Evolutionary conservation across 768 basidiomycete species (phyloP).

Genomic region (Gymnopilus junonius): DNA sequence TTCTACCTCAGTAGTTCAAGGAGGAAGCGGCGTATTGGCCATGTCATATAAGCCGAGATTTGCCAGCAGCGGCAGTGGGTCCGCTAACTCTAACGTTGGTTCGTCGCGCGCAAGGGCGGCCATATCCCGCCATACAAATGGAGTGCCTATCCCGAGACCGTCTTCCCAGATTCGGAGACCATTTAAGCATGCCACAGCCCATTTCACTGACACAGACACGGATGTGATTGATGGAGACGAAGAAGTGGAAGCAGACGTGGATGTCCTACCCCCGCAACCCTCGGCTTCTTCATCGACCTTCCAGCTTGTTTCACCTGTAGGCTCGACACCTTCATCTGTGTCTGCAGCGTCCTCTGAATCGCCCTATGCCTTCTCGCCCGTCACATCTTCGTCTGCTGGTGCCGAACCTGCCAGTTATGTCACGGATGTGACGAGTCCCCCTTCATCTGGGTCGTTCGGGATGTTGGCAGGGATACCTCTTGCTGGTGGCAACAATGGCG

Average conservation of each 20-base stretch:
- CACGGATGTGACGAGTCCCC: slow-evolving; percentile 76
- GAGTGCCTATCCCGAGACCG: slow-evolving; percentile 79
- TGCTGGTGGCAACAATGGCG: neutral
- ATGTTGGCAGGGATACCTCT: slow-evolving; percentile 21
- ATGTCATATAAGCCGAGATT: slow-evolving; percentile 15
- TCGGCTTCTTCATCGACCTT: slow-evolving; percentile 2
- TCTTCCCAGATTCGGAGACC: slow-evolving; percentile 64
- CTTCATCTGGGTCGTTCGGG: slow-evolving; percentile 61
- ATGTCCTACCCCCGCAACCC: neutral
- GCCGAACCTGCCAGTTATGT: slow-evolving; percentile 54
- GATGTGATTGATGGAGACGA: neutral
- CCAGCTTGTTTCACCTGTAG: slow-evolving; percentile 39
- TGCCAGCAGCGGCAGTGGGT: neutral
- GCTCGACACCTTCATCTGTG: slow-evolving; percentile 65
- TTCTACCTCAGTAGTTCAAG: slow-evolving; percentile 1
- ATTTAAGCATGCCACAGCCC: slow-evolving; percentile 27
- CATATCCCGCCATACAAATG: slow-evolving; percentile 34
- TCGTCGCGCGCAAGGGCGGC: neutral
- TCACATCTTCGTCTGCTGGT: slow-evolving; percentile 38
- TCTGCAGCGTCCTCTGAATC: slow-evolving; percentile 72
- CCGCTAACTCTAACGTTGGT: neutral
- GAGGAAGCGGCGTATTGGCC: slow-evolving; percentile 1
- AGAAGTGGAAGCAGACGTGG: slow-evolving; percentile 1
- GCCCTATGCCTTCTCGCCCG: slow-evolving; percentile 63
- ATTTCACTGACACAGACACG: neutral